Conservation (phyloP, 2,329 filamentous ascomycete genomes). For the Dactylellina leptospora region DNA sequence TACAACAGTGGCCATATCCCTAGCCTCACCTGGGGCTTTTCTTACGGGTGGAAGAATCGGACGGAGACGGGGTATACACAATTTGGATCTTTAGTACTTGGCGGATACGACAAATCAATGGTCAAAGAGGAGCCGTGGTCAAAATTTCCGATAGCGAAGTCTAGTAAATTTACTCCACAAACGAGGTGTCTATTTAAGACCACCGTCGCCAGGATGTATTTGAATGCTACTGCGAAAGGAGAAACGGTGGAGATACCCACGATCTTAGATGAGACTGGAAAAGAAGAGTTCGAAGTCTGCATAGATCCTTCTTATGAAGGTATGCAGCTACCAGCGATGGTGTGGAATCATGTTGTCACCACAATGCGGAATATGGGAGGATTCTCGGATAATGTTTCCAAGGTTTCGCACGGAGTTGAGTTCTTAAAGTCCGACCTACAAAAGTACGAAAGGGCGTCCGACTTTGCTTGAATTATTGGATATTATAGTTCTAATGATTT, state of each 20-base stretch:
- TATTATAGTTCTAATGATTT: not conserved
- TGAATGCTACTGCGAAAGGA: not conserved
- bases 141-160: not conserved
- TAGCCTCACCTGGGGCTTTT: constrained; percentile 1
- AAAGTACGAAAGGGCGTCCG: not conserved
- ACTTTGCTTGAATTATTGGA: not conserved
- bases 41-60: constrained; percentile 5
- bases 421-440: not conserved
- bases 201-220: not conserved
- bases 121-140: not conserved
- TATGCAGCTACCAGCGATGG: not conserved
- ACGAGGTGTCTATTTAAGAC: constrained; percentile 3
- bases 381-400: not conserved
- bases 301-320: constrained; percentile 10
- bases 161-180: not conserved
- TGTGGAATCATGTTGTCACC: not conserved
- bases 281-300: constrained; percentile 1
- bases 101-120: constrained; percentile 3
- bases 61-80: not conserved
- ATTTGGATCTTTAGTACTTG: constrained; percentile 1
- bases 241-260: not conserved
- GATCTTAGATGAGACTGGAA: not conserved
- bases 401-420: not conserved
- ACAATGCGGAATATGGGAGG: not conserved
- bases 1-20: not conserved